Evolutionary conservation across 208 protist species (phyloP).

Genomic region (Leishmania arabica): DNA sequence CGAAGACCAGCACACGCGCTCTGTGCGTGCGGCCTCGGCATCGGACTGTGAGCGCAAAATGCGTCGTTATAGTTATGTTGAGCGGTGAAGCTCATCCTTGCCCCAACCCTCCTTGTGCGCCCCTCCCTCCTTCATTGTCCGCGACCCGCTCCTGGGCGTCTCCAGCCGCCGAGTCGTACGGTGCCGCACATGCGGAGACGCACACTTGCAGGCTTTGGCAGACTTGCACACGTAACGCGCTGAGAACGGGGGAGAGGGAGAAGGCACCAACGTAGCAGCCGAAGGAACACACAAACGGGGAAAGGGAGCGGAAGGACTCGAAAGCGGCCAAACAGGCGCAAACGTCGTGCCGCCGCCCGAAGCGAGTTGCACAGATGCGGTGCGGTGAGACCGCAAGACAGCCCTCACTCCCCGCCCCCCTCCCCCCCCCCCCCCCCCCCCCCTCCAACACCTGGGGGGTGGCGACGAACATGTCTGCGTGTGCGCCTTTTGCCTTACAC

Average conservation of each 20-base stretch:
- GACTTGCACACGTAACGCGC: neutral
- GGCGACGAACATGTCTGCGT: no score
- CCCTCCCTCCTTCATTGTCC: neutral
- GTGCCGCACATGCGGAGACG: neutral
- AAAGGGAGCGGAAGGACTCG: neutral
- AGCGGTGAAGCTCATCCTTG: neutral
- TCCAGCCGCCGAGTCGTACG: neutral
- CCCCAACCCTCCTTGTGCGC: neutral
- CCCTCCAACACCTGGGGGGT: no score
- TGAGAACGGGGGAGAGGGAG: neutral
- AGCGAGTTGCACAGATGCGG: neutral
- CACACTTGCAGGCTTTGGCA: neutral
- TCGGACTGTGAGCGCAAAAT: neutral
- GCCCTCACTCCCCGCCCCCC: no score
- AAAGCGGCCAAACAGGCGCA: no score
- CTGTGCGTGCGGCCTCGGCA: no score
- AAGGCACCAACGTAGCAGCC: no score
- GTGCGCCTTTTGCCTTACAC: no score
- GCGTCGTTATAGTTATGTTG: neutral
- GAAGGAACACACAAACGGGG: neutral
- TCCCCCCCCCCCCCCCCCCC: no score
- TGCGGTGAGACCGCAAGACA: neutral
- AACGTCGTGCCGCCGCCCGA: neutral
- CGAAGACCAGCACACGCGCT: neutral
- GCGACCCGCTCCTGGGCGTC: neutral